phyloP scores from a whole-genome alignment of 2,329 filamentous ascomycete genomes.

The Exophiala dermatitidis region DNA sequence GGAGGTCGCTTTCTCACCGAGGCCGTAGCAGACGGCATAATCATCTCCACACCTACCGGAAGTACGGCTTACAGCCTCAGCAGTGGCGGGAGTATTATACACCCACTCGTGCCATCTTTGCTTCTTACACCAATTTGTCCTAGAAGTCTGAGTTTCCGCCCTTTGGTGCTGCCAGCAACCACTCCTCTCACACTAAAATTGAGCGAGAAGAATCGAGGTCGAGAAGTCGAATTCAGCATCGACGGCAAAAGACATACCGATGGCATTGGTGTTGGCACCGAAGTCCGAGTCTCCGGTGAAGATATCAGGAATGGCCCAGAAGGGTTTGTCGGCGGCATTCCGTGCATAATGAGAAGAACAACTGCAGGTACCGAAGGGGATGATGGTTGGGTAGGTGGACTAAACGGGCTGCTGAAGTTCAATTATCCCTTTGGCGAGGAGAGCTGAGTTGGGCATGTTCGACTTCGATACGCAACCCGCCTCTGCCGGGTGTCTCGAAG shows the following conservation, averaged over 20 bases:
- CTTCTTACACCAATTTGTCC: slow-evolving; percentile 92
- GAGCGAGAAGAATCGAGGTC: slow-evolving; percentile 69
- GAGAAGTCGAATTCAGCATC: slow-evolving; percentile 71
- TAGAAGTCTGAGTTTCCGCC: slow-evolving; percentile 82
- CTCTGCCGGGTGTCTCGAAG: not conserved
- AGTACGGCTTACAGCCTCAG: slow-evolving; percentile 95
- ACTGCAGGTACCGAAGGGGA: slow-evolving; percentile 51
- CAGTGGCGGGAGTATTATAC: slow-evolving; percentile 85
- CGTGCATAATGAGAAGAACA: slow-evolving; percentile 70
- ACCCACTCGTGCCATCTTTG: slow-evolving; percentile 81
- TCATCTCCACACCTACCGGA: slow-evolving; percentile 87
- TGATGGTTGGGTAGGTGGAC: slow-evolving; percentile 91
- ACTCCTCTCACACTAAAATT: slow-evolving; percentile 75
- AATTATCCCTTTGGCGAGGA: slow-evolving; percentile 89
- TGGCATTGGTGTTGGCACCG: slow-evolving; percentile 66
- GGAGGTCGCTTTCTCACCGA: slow-evolving; percentile 86
- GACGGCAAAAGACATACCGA: slow-evolving; percentile 62
- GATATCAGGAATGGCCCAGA: slow-evolving; percentile 48
- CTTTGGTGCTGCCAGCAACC: slow-evolving; percentile 78
- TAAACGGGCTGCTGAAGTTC: slow-evolving; percentile 92
- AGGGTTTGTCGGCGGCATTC: slow-evolving; percentile 70
- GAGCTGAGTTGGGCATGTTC: slow-evolving; percentile 9
- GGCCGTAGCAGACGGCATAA: slow-evolving; percentile 89
- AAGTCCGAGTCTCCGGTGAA: slow-evolving; percentile 84
- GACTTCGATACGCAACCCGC: not conserved